Percentiles rank a stretch among this genome's conserved stretches.
phyloP scores from a whole-genome alignment of 495 filamentous ascomycete species.

The Opeltia flavorubescens region DNA sequence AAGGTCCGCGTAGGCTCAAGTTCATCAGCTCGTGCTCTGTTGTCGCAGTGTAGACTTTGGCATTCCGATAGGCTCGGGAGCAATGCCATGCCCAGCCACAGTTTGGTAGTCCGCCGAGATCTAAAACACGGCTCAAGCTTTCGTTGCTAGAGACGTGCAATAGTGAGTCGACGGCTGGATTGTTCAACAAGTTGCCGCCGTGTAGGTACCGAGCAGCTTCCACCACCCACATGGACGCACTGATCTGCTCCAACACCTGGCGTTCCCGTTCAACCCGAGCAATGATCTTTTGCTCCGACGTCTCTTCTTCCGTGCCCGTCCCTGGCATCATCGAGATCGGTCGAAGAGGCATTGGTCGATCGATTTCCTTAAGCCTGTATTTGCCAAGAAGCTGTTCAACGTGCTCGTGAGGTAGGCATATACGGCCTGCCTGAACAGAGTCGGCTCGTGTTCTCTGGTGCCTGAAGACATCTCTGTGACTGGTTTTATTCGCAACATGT shows the following conservation, averaged over 20 bases:
- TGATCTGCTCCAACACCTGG: conserved; percentile 63
- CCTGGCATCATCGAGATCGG: conserved; percentile 38
- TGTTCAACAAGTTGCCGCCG: conserved; percentile 66
- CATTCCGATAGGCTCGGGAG: conserved; percentile 67
- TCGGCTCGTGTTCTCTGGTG: conserved; percentile 78
- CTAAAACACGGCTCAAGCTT: conserved; percentile 56
- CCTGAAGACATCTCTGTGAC: conserved; percentile 59
- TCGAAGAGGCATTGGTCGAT: conserved; percentile 34
- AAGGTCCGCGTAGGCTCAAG: conserved; percentile 59
- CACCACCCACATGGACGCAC: conserved; percentile 64
- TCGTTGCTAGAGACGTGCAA: not conserved
- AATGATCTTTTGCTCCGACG: conserved; percentile 34
- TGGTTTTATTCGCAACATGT: conserved; percentile 43
- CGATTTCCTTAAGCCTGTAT: conserved; percentile 43
- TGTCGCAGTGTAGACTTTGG: conserved; percentile 74
- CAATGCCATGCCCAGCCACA: conserved; percentile 96
- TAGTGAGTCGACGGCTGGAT: conserved; percentile 39
- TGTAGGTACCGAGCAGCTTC: conserved; percentile 63
- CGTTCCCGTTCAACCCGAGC: conserved; percentile 57
- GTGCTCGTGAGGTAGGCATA: conserved; percentile 48
- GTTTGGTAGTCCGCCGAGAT: conserved; percentile 71
- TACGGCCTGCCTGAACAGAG: conserved; percentile 69
- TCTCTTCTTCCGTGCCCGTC: conserved; percentile 31
- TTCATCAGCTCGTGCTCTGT: conserved; percentile 56
- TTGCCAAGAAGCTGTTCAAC: conserved; percentile 63